Conservation (phyloP, 208 protist species). For the Wallacemonas sp. region DNA sequence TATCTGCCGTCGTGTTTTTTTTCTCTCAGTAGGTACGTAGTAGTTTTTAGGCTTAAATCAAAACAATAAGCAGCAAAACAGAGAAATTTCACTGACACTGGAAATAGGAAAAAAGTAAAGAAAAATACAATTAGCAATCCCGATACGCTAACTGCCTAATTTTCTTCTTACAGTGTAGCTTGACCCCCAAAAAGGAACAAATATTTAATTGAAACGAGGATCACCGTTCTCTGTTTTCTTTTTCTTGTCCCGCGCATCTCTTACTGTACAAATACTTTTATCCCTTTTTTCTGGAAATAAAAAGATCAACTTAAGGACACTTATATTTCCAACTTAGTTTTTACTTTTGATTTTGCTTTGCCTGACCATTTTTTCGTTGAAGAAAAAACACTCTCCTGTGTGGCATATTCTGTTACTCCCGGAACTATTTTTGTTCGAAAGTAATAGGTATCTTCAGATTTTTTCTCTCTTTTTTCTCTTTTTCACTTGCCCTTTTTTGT, state of each 20-base stretch:
- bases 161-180: too few species aligned
- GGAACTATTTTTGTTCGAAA: too few species aligned
- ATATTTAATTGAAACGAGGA: too few species aligned
- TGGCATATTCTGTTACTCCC: too few species aligned
- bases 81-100: too few species aligned
- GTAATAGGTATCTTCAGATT: constrained; percentile 7
- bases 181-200: too few species aligned
- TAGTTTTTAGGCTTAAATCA: neutral
- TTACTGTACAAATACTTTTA: neutral
- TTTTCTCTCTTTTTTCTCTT: constrained; percentile 14
- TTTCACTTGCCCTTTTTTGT: constrained; percentile 2
- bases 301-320: neutral
- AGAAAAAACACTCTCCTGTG: too few species aligned
- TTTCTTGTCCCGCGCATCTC: neutral
- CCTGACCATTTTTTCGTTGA: constrained; percentile 11
- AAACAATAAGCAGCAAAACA: neutral
- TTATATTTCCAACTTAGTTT: too few species aligned
- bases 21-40: constrained; percentile 16
- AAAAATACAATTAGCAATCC: neutral
- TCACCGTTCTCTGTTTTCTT: too few species aligned
- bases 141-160: neutral
- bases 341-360: constrained; percentile 14
- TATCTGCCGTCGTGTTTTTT: constrained; percentile 10
- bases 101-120: too few species aligned
- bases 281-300: neutral